A percentile compares a stretch with the other conserved stretches of the same genome.
These are phyloP conservation scores for Penicillium sp. DNA, from an alignment of 2,329 filamentous ascomycete species.

Conservation along the genomic window DNA sequence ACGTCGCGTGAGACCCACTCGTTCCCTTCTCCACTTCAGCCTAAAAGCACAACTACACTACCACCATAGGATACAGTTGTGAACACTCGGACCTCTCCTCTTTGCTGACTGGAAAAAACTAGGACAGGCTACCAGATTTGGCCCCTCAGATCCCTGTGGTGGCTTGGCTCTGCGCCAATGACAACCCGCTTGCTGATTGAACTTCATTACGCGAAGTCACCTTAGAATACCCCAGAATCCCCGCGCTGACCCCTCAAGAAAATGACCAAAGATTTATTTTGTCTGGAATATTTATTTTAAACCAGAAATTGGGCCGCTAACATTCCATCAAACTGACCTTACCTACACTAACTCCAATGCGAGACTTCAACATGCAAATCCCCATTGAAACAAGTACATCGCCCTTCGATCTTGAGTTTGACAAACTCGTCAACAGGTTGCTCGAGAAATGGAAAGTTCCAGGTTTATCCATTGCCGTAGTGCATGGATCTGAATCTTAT, in stretches of 20 bases:
- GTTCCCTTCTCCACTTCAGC: neutral
- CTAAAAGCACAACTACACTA: no score
- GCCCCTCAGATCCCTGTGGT: neutral
- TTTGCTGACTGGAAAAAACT: neutral
- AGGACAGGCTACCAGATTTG: neutral
- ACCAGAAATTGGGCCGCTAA: no score
- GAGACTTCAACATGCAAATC: neutral
- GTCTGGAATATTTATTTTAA: no score
- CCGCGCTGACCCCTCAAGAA: neutral
- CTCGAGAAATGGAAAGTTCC: constrained; percentile 35
- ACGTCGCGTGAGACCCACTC: constrained; percentile 26
- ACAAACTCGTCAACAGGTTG: constrained; percentile 22
- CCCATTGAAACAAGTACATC: neutral
- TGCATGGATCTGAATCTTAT: constrained; percentile 30
- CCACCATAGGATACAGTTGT: no score
- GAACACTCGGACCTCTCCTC: neutral
- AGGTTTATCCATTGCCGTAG: constrained; percentile 33
- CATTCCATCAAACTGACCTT: no score
- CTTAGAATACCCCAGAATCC: neutral
- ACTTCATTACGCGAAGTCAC: neutral
- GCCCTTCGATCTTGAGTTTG: constrained; percentile 22
- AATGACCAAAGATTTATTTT: neutral
- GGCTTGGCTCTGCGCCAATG: neutral
- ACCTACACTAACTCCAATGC: neutral
- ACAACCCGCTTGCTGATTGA: neutral